Percentiles rank a stretch among this genome's conserved stretches.
Conservation (phyloP, 495 filamentous ascomycete genomes). For the Cairneyella variabilis region DNA sequence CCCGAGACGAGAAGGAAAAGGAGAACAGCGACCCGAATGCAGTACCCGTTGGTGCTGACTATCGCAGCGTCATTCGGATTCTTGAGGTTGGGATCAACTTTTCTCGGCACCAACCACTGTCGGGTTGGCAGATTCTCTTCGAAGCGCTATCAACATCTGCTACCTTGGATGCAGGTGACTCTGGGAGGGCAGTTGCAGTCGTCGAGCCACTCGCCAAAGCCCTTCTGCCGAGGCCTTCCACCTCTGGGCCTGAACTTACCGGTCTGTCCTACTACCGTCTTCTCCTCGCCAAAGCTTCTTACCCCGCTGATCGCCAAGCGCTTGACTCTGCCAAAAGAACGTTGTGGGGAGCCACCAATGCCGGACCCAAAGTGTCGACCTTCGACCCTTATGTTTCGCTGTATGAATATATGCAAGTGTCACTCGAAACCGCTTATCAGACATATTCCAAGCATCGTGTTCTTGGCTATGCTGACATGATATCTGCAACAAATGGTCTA, state of each 20-base stretch:
- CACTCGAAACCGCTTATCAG: conserved; percentile 43
- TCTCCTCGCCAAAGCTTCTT: conserved; percentile 14
- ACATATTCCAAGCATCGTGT: conserved; percentile 23
- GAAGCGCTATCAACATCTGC: conserved; percentile 53
- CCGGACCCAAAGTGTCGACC: conserved; percentile 35
- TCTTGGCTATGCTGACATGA: conserved; percentile 24
- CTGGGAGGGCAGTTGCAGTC: conserved; percentile 53
- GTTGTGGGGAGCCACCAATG: conserved; percentile 54
- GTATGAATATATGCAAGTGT: conserved; percentile 48
- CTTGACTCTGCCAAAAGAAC: conserved; percentile 53
- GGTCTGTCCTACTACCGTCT: conserved; percentile 13
- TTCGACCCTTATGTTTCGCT: conserved; percentile 60
- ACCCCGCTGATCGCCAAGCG: conserved; percentile 48
- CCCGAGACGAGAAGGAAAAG: conserved; percentile 21
- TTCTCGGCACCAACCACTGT: conserved; percentile 21
- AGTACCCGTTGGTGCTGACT: conserved; percentile 48
- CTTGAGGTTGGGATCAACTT: conserved; percentile 51
- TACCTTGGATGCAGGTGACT: conserved; percentile 62
- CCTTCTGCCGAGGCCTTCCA: conserved; percentile 4
- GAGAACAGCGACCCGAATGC: conserved; percentile 11
- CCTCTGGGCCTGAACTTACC: neutral
- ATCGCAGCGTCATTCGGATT: conserved; percentile 64
- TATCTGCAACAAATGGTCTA: conserved; percentile 10
- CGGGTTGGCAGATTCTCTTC: conserved; percentile 61
- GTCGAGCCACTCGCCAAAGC: conserved; percentile 63